Conservation (phyloP, 2,329 filamentous ascomycete species). For the Cordyceps tenuipes region DNA sequence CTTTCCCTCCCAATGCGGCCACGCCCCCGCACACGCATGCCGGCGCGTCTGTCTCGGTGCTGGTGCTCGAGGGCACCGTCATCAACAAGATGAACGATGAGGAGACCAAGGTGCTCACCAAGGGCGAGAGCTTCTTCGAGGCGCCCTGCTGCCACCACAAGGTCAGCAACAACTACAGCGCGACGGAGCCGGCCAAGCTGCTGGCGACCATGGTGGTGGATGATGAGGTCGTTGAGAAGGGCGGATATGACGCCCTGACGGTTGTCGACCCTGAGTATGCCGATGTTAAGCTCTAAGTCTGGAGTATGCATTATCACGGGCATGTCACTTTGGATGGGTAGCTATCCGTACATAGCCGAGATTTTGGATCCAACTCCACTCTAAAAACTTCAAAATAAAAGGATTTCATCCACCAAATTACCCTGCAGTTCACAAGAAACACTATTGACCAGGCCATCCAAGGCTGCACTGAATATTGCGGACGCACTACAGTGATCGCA, state of each 20-base stretch:
- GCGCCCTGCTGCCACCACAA: slow-evolving; percentile 18
- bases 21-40: slow-evolving; percentile 18
- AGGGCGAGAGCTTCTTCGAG: slow-evolving; percentile 18
- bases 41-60: slow-evolving; percentile 15
- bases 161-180: slow-evolving; percentile 17
- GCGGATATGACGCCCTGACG: slow-evolving; percentile 14
- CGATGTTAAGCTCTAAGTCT: slow-evolving; percentile 9
- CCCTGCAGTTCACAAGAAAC: too few relatives aligned
- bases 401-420: too few relatives aligned
- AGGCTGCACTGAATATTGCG: too few relatives aligned
- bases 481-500: too few relatives aligned
- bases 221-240: slow-evolving; percentile 14
- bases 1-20: slow-evolving; percentile 15
- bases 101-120: slow-evolving; percentile 14
- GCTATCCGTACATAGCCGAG: too few relatives aligned
- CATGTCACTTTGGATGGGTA: neutral
- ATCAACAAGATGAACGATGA: slow-evolving; percentile 20
- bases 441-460: too few relatives aligned
- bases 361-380: too few relatives aligned
- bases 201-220: slow-evolving; percentile 16
- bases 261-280: slow-evolving; percentile 16
- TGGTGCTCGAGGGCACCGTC: slow-evolving; percentile 15
- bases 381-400: too few relatives aligned
- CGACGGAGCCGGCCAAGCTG: slow-evolving; percentile 10
- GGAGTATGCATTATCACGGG: too few relatives aligned